phyloP scores from a whole-genome alignment of 2,329 filamentous ascomycete genomes.

The Thelonectria blattea region DNA sequence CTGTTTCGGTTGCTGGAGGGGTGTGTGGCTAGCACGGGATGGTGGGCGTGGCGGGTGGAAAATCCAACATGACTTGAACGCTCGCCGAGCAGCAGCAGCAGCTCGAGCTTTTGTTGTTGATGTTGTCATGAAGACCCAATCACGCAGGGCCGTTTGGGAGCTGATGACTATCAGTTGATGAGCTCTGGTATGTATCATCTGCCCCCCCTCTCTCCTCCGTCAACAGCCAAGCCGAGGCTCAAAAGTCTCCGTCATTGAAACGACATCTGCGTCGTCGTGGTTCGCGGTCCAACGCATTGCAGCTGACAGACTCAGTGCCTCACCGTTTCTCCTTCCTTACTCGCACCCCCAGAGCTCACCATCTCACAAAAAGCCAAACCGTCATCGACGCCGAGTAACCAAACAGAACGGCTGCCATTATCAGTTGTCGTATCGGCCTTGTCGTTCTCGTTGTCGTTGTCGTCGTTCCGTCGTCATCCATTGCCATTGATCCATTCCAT shows the following conservation, averaged over 20 bases:
- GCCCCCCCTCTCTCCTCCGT: neutral
- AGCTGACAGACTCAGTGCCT: neutral
- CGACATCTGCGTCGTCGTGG: neutral
- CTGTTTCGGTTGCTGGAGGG: conserved; percentile 23
- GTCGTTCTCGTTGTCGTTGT: no score
- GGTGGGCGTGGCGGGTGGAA: conserved; percentile 25
- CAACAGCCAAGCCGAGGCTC: neutral
- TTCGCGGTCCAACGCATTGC: neutral
- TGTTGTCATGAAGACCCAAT: neutral
- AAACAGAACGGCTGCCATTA: neutral
- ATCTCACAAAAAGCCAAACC: neutral
- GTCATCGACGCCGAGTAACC: neutral
- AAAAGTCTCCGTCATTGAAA: neutral
- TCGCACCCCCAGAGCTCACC: conserved; percentile 6
- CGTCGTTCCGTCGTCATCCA: no score
- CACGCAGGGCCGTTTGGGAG: neutral
- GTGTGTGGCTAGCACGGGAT: conserved; percentile 21
- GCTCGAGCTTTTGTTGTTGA: neutral
- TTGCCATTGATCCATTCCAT: no score
- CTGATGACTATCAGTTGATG: neutral
- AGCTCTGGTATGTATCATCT: neutral
- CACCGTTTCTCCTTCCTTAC: conserved; percentile 6
- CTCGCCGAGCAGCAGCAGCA: neutral
- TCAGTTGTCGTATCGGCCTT: no score
- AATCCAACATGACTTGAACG: conserved; percentile 23